Evolutionary conservation across 2,329 filamentous ascomycete genomes (phyloP).

Genomic region (Hypocrella siamensis): DNA sequence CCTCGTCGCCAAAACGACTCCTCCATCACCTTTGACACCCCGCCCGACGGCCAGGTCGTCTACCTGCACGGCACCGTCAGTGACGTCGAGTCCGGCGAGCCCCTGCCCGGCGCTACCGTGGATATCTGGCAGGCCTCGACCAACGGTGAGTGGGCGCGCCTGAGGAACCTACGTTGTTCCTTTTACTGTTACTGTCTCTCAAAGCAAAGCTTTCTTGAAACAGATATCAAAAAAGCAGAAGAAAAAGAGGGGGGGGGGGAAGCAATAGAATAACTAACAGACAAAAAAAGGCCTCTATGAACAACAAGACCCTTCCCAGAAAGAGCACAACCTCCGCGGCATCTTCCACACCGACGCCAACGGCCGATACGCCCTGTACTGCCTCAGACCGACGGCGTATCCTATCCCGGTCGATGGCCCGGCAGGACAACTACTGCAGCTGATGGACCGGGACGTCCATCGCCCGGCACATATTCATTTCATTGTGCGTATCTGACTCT

Average conservation of each 20-base stretch:
- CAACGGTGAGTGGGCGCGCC: constrained; percentile 38
- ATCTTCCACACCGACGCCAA: constrained; percentile 51
- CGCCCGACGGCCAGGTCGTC: constrained; percentile 32
- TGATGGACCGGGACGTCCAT: constrained; percentile 40
- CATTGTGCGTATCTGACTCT: constrained; percentile 26
- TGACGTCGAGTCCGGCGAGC: constrained; percentile 44
- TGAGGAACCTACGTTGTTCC: background rate
- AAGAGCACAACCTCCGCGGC: constrained; percentile 60
- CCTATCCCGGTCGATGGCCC: constrained; percentile 36
- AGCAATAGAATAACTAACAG: too few species aligned
- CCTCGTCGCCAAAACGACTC: constrained; percentile 55
- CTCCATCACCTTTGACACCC: constrained; percentile 42
- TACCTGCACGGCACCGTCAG: constrained; percentile 48
- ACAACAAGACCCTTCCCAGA: constrained; percentile 56
- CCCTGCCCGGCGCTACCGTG: constrained; percentile 48
- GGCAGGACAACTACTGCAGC: constrained; percentile 30
- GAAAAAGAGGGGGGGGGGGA: too few species aligned
- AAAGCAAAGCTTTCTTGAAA: background rate
- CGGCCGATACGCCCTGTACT: constrained; percentile 48
- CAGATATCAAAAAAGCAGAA: too few species aligned
- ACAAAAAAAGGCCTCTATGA: constrained; percentile 44
- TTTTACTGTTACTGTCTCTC: background rate
- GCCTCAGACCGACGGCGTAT: constrained; percentile 42
- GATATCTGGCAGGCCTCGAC: constrained; percentile 72
- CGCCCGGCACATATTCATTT: constrained; percentile 47